phyloP scores from a whole-genome alignment of 208 protist species.

The Acanthamoeba polyphaga region DNA sequence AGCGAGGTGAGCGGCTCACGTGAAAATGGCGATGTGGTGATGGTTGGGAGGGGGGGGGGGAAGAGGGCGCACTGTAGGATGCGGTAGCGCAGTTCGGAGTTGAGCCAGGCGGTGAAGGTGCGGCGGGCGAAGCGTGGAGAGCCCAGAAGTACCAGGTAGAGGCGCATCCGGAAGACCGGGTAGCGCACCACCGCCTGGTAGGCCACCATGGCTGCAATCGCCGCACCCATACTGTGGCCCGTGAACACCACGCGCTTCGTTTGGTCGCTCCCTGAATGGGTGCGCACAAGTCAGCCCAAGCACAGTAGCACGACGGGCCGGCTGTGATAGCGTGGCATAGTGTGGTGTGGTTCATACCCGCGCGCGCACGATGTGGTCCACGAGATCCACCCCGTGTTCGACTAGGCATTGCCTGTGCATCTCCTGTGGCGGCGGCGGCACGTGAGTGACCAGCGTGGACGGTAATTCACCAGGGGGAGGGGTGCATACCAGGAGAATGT shows the following conservation, averaged over 20 bases:
- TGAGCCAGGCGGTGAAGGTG: constrained; percentile 6
- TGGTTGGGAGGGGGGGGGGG: neutral
- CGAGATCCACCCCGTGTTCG: constrained; percentile 15
- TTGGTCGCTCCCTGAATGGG: neutral
- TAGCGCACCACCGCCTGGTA: constrained; percentile 45
- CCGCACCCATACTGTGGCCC: constrained; percentile 67
- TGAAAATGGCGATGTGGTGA: no score
- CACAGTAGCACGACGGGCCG: no score
- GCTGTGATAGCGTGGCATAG: neutral
- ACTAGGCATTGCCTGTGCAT: constrained; percentile 9
- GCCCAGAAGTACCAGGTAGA: constrained; percentile 53
- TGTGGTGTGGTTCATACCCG: neutral
- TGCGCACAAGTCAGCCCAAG: neutral
- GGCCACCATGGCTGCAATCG: constrained; percentile 38
- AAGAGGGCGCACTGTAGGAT: constrained; percentile 5
- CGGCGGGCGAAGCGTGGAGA: constrained; percentile 43
- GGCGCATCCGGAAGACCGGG: constrained; percentile 12
- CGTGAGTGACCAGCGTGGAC: neutral
- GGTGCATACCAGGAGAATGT: neutral
- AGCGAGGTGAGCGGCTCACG: neutral
- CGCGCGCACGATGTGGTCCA: constrained; percentile 47
- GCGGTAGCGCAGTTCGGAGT: constrained; percentile 45
- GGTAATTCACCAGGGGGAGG: neutral
- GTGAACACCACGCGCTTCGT: constrained; percentile 56
- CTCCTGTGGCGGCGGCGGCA: neutral